Evolutionary conservation across 768 basidiomycete genomes (phyloP), one percentile per base, ranked within the genome.

Genomic region (Flagelloscypha sp.): DNA sequence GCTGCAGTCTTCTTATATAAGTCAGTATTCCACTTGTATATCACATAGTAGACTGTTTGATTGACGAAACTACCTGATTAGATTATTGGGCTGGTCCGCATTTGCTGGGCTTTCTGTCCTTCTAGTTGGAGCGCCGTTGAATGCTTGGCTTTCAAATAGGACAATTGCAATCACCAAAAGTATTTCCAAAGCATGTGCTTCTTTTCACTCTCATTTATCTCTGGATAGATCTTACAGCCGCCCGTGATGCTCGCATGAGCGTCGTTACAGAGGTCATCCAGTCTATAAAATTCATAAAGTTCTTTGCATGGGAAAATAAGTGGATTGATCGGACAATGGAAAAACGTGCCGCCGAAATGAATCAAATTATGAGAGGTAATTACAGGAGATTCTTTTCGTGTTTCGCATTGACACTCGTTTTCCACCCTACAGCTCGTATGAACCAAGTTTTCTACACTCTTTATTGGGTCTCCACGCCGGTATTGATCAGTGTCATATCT

Each of bases 291-390:
- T 63, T 62, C 33, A 65, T 70, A 46, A 68, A 66, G 35, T 64
- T 62, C 44, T 64, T 63, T 35, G 61, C 62, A 11, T 61, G 62
- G 58, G 62, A 64, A 27, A 53, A 58, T 12, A 51, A 62, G 25
- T 72, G 70, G 69, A 66, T 65, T 27, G 41, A 56, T 25, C 55
- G 64, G 4, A 51, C 54, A 10, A 48, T 56, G 31, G 55, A 62
- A 7, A 66, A 74, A 1, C 61, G 77, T 32, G 54, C 55, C 18
- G 50, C 56, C 5, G 78, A 79, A 52, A 56, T 78, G 48, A 50
- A 59, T 35, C 71, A 72, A 66, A 57, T 75, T 53, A 48, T 72
- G 46, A 66, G 65, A 49, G 27, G 65, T 67, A 19, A 1, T 57
- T 31, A 11, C 17, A 9, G 9, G 25, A 9, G 25, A 9, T 27